phyloP scores from a whole-genome alignment of 129 eudicot species.

The Chrysanthemum lavandulifolium region DNA sequence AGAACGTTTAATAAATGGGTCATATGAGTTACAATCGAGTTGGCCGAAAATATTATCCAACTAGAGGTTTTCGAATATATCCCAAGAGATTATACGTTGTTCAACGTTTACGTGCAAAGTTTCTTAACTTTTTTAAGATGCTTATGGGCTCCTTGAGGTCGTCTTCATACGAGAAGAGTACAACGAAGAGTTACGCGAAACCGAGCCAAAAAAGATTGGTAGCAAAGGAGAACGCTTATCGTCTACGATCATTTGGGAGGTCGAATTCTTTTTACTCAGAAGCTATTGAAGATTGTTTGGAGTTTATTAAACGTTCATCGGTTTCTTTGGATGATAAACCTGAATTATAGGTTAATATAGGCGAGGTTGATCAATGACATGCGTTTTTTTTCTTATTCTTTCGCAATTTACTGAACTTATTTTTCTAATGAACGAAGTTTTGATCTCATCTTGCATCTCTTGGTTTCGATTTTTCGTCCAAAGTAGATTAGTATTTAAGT shows the following conservation, averaged over 20 bases:
- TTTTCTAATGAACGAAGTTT: background rate
- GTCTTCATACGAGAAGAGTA: conserved; percentile 33
- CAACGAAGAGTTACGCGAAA: background rate
- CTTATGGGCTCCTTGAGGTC: conserved; percentile 44
- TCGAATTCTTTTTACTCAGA: conserved; percentile 90
- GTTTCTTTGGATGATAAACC: conserved; percentile 56
- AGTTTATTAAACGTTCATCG: conserved; percentile 77
- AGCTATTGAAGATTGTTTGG: conserved; percentile 97
- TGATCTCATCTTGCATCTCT: background rate
- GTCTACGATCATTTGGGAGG: conserved; percentile 49
- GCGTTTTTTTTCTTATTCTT: background rate
- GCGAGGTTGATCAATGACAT: conserved; percentile 17
- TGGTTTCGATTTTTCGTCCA: background rate
- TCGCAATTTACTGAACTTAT: conserved; percentile 19
- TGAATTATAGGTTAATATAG: conserved; percentile 17
- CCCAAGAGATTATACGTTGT: conserved; percentile 63
- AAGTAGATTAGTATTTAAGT: background rate
- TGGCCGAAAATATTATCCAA: conserved; percentile 47
- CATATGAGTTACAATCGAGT: conserved; percentile 55
- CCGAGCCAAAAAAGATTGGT: conserved; percentile 29
- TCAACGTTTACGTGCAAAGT: conserved; percentile 55
- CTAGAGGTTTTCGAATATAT: conserved; percentile 61
- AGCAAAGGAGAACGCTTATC: conserved; percentile 22
- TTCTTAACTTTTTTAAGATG: conserved; percentile 46
- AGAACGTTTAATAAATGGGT: conserved; percentile 29